Conservation (phyloP, 2,329 filamentous ascomycete genomes). For the Mycosphaerelloides madeirae region DNA sequence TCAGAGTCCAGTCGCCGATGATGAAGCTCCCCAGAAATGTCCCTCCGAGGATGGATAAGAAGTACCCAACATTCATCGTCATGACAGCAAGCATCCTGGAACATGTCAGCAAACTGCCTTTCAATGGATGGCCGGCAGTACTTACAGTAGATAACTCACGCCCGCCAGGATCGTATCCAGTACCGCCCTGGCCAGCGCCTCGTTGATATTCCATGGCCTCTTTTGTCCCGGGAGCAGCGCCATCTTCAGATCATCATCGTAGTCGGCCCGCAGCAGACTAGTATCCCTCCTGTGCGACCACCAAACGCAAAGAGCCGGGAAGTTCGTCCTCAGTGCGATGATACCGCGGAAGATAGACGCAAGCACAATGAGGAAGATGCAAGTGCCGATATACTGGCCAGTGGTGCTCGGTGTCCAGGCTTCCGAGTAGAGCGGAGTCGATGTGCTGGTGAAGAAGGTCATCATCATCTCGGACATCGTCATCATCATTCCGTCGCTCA, state of each 20-base stretch:
- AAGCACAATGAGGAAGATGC: conserved; percentile 80
- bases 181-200: conserved; percentile 66
- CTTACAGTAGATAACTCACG: conserved; percentile 78
- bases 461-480: conserved; percentile 45
- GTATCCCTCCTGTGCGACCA: conserved; percentile 14
- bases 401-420: conserved; percentile 66
- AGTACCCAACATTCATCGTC: conserved; percentile 82
- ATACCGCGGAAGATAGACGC: conserved; percentile 60
- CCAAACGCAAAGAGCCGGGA: conserved; percentile 14
- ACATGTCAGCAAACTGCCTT: background rate
- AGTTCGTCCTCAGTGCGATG: conserved; percentile 23
- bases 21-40: conserved; percentile 64
- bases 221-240: conserved; percentile 3
- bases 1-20: conserved; percentile 23
- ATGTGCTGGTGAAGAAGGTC: conserved; percentile 59
- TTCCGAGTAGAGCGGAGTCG: conserved; percentile 60
- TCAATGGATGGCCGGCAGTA: conserved; percentile 21
- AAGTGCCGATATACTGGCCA: conserved; percentile 76
- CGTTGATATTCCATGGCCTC: conserved; percentile 73
- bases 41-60: conserved; percentile 66
- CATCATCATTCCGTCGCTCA: conserved; percentile 27
- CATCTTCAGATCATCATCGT: conserved; percentile 10
- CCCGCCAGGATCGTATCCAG: conserved; percentile 66
- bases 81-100: conserved; percentile 85
- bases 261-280: conserved; percentile 8